These are phyloP conservation scores for Ophiosphaerella narmari DNA, from an alignment of 2,329 filamentous ascomycete species.

Conservation along the genomic window DNA sequence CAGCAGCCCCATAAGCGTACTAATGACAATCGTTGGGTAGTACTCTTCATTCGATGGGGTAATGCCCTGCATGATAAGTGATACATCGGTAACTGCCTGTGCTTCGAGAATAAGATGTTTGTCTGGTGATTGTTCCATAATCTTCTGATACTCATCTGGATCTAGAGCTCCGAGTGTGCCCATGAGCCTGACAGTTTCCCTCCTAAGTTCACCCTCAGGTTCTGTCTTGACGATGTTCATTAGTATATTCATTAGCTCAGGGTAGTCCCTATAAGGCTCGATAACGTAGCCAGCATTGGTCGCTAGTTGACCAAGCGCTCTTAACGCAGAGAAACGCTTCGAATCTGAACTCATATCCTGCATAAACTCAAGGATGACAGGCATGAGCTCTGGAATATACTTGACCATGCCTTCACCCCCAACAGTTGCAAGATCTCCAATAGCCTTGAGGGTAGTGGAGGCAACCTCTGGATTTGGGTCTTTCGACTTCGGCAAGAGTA, in stretches of 20 bases:
- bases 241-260: conserved; percentile 86
- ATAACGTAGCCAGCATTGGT: conserved; percentile 99
- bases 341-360: conserved; percentile 90
- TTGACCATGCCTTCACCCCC: conserved; percentile 91
- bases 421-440: conserved; percentile 91
- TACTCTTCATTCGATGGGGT: conserved; percentile 98
- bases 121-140: conserved; percentile 86
- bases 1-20: conserved; percentile 87
- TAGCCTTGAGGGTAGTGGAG: conserved; percentile 90
- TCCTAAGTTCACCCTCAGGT: conserved; percentile 80
- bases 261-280: conserved; percentile 91
- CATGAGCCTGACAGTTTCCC: conserved; percentile 95
- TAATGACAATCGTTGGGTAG: conserved; percentile 97
- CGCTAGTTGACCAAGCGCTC: conserved; percentile 87
- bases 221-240: conserved; percentile 95
- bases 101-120: conserved; percentile 71
- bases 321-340: conserved; percentile 89
- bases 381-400: conserved; percentile 92
- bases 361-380: conserved; percentile 88
- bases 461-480: conserved; percentile 87
- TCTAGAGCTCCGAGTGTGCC: conserved; percentile 94
- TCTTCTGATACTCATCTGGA: conserved; percentile 94
- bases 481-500: conserved; percentile 88
- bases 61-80: conserved; percentile 95
- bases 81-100: conserved; percentile 84